Evolutionary conservation across 1,139 yeast species (phyloP), one percentile per base, ranked within the genome.

Genomic region (Pichia sp.): DNA sequence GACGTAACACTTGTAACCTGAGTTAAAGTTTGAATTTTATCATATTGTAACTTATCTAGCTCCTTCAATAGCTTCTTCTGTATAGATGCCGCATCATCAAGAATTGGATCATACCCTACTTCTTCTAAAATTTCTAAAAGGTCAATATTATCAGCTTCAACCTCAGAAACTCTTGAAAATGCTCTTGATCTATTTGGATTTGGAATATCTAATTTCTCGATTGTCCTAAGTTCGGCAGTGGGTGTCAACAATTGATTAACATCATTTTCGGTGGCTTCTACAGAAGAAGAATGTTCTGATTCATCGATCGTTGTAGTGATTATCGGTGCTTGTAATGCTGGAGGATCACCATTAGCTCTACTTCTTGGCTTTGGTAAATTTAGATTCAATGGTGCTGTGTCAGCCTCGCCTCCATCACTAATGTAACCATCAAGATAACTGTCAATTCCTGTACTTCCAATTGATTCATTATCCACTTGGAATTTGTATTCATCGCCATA

Each of bases 101-200:
- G 68, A 5, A 50, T 44, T 1, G 81, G 72, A 27, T 76, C 76
- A 94, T 95, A 88, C 36, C 79, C 78, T 26, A 87, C 74, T 52
- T 84, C 92, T 32, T 83, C 86, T 53, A 88, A 72, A 18, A 87
- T 66, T 51, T 86, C 90, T 49, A 78, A 84, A n/a, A 80, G 51
- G 30, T 62, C 60, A 37, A 47, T 51, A 9, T 56, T 58, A 24
- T 54, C 46, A 18, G 55, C 51, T 7, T 42, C 30, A 13, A 53
- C 55, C 6, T 59, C 63, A 13, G 50, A 49, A 4, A 54, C 58
- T 38, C 62, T 55, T 41, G 62, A 60, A 43, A 60, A 56, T 2
- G 66, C 60, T 47, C 65, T 53, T 1, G 64, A 57, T 46, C 64
- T 52, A 59, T 8, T 62, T 48, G 40, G 16, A n/a, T 26, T 18